Percentiles rank a stretch among this genome's conserved stretches.
These are phyloP conservation scores for Trichoderma koningii DNA, from an alignment of 2,329 filamentous ascomycete species.

Conservation along the genomic window DNA sequence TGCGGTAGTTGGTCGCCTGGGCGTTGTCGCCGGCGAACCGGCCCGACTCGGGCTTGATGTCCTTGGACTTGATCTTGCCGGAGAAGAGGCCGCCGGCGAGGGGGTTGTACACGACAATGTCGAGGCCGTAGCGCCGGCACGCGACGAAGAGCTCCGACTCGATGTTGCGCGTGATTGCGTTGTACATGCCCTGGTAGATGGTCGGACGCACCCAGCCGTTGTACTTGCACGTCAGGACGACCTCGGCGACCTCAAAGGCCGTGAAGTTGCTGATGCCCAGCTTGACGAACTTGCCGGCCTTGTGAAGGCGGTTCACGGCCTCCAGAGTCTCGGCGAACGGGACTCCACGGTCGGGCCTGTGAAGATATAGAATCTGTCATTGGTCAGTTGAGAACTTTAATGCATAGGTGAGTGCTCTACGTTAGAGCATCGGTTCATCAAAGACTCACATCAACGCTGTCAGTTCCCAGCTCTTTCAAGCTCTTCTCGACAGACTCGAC, in stretches of 20 bases:
- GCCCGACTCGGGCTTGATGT: conserved; percentile 64
- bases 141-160: conserved; percentile 74
- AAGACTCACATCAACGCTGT: conserved; percentile 66
- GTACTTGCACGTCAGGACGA: conserved; percentile 76
- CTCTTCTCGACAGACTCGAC: conserved; percentile 66
- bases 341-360: conserved; percentile 57
- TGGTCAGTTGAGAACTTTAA: background rate
- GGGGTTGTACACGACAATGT: conserved; percentile 29
- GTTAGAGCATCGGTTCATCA: background rate
- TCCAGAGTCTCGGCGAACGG: conserved; percentile 80
- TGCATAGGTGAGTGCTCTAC: background rate
- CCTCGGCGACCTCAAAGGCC: conserved; percentile 84
- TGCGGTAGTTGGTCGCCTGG: conserved; percentile 60
- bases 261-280: conserved; percentile 84
- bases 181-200: conserved; percentile 88
- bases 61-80: conserved; percentile 72
- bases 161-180: conserved; percentile 73
- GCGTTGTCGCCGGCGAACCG: conserved; percentile 65
- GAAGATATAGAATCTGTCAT: conserved; percentile 43
- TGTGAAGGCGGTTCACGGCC: conserved; percentile 78
- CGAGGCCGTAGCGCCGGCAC: conserved; percentile 45
- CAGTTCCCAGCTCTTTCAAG: conserved; percentile 69
- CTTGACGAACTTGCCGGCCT: conserved; percentile 79
- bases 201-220: conserved; percentile 81
- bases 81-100: conserved; percentile 57